Evolutionary conservation across 768 basidiomycete species (phyloP), one percentile per base, ranked within the genome.

Genomic region (Leccinum subgranulosum): DNA sequence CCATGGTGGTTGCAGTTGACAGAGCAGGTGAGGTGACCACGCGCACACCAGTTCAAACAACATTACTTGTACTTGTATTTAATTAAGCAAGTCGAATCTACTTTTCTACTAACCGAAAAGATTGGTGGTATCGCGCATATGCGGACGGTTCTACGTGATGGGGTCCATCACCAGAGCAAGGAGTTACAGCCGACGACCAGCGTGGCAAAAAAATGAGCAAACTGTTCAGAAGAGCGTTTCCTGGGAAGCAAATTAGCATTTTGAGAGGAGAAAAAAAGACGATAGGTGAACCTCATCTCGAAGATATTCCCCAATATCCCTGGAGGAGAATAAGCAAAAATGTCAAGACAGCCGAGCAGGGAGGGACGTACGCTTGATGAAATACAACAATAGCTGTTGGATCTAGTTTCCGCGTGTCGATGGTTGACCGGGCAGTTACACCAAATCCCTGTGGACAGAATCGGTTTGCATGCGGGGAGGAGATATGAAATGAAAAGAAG

Each of bases 371-470:
- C 92, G 97, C 90, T 78, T 99, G 97, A 70, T 98, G 97, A 75
- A 98, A 99, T 3, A 98, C 97, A 50, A 99, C 87, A 57, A 99
- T 98, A 7, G 92, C 86, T 23, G 95, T 98, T 23, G 97, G 97
- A 70, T 98, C 97, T 46, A 98, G 74, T 81, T 99, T 99, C 64
- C 96, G 78, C 25, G 97, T 98, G 73, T 99, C 97, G 8, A 97
- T 75, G 4, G 97, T 98, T 29, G 94, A 95, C 56, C 95, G 81
- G 5, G 97, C 91, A 33, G 97, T 98, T 5, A 98, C 97, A 55
- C 97, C 97, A 69, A 98, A 98, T 25, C 97, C 97, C 94, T 98
- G 65, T 17, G 19, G 36, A 47, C 10, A 17, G 7, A 43, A 53
- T 57, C 57, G 3, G 46, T 64, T 19, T 68, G 53, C 33, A 53